A percentile compares a stretch with the other conserved stretches of the same genome.
These are phyloP conservation scores for Neurospora sp. DNA, from an alignment of 495 filamentous ascomycete species.

Conservation along the genomic window DNA sequence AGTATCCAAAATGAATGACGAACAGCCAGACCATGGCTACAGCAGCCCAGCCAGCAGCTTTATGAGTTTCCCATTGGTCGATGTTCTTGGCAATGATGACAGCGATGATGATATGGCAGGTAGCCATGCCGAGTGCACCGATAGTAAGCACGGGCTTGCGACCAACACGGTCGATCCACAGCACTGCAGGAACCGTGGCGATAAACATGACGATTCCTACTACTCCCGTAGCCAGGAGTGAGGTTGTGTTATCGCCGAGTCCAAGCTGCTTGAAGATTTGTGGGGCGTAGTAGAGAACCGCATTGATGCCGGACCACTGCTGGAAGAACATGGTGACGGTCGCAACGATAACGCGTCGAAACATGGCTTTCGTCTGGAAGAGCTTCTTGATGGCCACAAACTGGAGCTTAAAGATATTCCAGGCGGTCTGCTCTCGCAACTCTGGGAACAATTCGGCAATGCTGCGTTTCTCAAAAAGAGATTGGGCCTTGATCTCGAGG, in stretches of 20 bases:
- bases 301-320: conserved; percentile 68
- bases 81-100: conserved; percentile 59
- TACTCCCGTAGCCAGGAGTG: conserved; percentile 68
- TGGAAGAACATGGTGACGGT: conserved; percentile 66
- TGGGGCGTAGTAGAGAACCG: conserved; percentile 64
- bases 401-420: conserved; percentile 57
- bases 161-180: conserved; percentile 53
- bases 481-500: conserved; percentile 73
- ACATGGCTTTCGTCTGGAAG: conserved; percentile 65
- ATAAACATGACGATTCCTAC: conserved; percentile 69
- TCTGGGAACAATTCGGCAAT: conserved; percentile 61
- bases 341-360: conserved; percentile 60
- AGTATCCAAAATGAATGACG: conserved; percentile 71
- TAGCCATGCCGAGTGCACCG: conserved; percentile 49
- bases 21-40: conserved; percentile 78
- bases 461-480: conserved; percentile 68
- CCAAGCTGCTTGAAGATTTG: conserved; percentile 65
- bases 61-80: conserved; percentile 45
- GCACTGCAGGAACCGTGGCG: conserved; percentile 56
- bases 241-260: conserved; percentile 49
- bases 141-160: conserved; percentile 48
- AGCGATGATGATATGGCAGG: conserved; percentile 63
- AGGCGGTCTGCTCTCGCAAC: conserved; percentile 46
- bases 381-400: conserved; percentile 63
- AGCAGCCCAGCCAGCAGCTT: conserved; percentile 64